Percentiles rank a stretch among this genome's conserved stretches.
These are phyloP conservation scores for Sicyos baderoa DNA, from an alignment of 306 rosid genomes.

Conservation along the genomic window DNA sequence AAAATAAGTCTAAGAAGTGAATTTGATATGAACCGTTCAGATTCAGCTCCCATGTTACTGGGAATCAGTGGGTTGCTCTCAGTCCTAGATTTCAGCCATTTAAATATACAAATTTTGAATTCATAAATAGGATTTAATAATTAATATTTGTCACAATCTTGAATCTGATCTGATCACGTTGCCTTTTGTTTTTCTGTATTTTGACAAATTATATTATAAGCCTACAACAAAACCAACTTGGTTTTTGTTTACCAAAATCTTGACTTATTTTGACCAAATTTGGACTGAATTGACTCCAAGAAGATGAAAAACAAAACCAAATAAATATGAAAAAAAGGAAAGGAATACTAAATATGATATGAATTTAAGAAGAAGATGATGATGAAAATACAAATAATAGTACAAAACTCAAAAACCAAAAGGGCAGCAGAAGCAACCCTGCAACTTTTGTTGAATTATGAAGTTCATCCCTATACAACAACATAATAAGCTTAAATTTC, in stretches of 20 bases:
- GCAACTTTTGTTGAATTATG: conserved; percentile 15
- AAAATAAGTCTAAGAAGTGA: too few relatives aligned
- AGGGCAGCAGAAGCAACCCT: background rate
- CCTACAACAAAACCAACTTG: background rate
- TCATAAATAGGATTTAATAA: background rate
- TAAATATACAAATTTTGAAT: background rate
- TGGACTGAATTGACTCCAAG: background rate
- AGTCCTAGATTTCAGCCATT: background rate
- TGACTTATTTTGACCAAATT: background rate
- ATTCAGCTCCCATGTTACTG: conserved; percentile 7
- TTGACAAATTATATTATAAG: background rate
- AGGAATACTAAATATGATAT: background rate
- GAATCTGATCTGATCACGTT: background rate
- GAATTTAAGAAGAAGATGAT: background rate
- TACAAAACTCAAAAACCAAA: conserved; percentile 6
- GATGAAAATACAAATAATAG: conserved; percentile 3
- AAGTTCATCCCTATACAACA: background rate
- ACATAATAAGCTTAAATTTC: background rate
- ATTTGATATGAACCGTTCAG: background rate
- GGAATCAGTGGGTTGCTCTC: conserved; percentile 4
- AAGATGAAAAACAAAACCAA: background rate
- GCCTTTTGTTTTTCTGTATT: background rate
- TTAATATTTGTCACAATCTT: background rate
- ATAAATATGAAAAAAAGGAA: background rate
- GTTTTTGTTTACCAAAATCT: background rate